Evolutionary conservation across 768 basidiomycete species (phyloP), one percentile per base, ranked within the genome.

Genomic region (Dictyophora rubrovolvata): DNA sequence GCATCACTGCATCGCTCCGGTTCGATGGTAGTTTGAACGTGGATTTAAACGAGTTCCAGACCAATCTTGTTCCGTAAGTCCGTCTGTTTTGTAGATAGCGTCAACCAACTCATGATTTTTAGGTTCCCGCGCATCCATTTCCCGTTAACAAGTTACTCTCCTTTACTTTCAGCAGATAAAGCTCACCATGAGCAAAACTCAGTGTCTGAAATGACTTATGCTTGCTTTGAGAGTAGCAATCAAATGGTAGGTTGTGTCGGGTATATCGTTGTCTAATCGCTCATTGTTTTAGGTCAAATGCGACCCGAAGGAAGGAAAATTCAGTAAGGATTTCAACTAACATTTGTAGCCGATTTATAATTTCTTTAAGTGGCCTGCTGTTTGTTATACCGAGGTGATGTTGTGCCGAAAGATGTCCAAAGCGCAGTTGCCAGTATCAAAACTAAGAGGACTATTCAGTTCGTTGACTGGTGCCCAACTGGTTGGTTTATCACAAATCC

Each of bases 381-480:
- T 69, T 74, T 94, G 62, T 77, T 96, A 51, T 96, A 92, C 78
- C 91, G 93, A 67, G 94, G 94, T 63, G 94, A 97, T 68, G 93
- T 97, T 65, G 94, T 93, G 50, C 91, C 94, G 66, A 96, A 95
- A 80, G 95, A 97, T 71, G 88, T 87, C 65, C 88, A 94, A 64
- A 83, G 88, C 59, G 95, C 95, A 60, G 90, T 97, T 65, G 84
- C 89, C 48, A 86, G 79, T 64, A 91, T 98, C 79, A 96, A 94
- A 81, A 97, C 93, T 59, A 97, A 94, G 81, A 84, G 89, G 64
- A 96, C 95, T 22, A 96, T 98, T 68, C 93, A 95, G 68, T 96
- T 95, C 71, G 94, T 97, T 62, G 94, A 96, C 69, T 97, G 94
- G 94, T 93, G 91, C 73, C 90, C 90, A 37, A 98, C 95, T 68